phyloP scores from a whole-genome alignment of 768 basidiomycete species.

The Calocera viscosa region DNA sequence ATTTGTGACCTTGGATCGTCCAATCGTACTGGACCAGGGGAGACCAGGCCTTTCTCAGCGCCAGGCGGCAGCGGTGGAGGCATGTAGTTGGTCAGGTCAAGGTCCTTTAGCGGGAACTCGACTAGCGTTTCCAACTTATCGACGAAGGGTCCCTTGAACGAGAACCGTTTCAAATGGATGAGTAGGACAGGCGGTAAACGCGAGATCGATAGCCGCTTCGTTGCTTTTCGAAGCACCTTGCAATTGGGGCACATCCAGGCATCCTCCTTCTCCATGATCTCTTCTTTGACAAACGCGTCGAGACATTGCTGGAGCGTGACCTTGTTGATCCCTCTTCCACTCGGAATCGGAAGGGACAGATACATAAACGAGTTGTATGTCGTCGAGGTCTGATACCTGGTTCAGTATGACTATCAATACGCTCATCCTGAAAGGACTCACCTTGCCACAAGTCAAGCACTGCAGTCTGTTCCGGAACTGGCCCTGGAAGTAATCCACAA shows the following conservation, averaged over 20 bases:
- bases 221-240: slow-evolving; percentile 74
- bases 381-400: slow-evolving; percentile 65
- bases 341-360: slow-evolving; percentile 77
- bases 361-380: slow-evolving; percentile 97
- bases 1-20: slow-evolving; percentile 70
- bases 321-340: slow-evolving; percentile 41
- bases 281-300: slow-evolving; percentile 79
- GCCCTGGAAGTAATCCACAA: slow-evolving; percentile 96
- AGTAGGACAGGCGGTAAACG: slow-evolving; percentile 86
- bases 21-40: slow-evolving; percentile 30
- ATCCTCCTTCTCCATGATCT: slow-evolving; percentile 83
- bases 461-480: slow-evolving; percentile 84
- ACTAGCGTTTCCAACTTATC: slow-evolving; percentile 95
- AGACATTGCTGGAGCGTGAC: slow-evolving; percentile 70
- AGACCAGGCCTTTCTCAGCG: slow-evolving; percentile 39
- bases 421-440: slow-evolving; percentile 27
- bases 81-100: slow-evolving; percentile 69
- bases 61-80: slow-evolving; percentile 65
- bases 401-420: not conserved
- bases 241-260: slow-evolving; percentile 97
- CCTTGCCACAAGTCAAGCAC: slow-evolving; percentile 83
- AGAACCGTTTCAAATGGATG: slow-evolving; percentile 87
- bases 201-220: slow-evolving; percentile 77
- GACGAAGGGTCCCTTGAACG: slow-evolving; percentile 78
- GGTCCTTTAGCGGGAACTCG: slow-evolving; percentile 60